Evolutionary conservation across 805 yeast species (phyloP).

Genomic region (Wickerhamomyces alni): DNA sequence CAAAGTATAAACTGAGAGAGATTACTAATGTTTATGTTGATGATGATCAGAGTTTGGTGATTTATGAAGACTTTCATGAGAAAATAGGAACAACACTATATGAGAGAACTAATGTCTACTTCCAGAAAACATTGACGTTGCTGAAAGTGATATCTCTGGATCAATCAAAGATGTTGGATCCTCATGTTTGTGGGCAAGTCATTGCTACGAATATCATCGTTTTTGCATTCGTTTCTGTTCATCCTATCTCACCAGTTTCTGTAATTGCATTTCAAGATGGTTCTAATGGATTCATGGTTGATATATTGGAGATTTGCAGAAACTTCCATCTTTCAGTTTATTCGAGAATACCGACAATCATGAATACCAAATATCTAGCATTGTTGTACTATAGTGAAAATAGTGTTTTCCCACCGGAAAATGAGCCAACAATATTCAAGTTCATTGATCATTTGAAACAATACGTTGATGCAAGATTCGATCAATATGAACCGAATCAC

Average conservation of each 20-base stretch:
- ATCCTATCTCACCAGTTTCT: slow-evolving; percentile 14
- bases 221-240: slow-evolving; percentile 15
- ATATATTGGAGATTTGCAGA: slow-evolving; percentile 12
- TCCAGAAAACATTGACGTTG: slow-evolving; percentile 8
- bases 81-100: slow-evolving; percentile 6
- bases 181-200: slow-evolving; percentile 10
- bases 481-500: background rate
- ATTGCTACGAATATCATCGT: slow-evolving; percentile 14
- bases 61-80: slow-evolving; percentile 7
- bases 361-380: slow-evolving; percentile 9
- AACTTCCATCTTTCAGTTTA: slow-evolving; percentile 6
- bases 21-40: slow-evolving; percentile 11
- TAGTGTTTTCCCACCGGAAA: slow-evolving; percentile 5
- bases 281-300: slow-evolving; percentile 6
- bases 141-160: slow-evolving; percentile 1
- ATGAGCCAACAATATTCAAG: slow-evolving; percentile 6
- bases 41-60: slow-evolving; percentile 9
- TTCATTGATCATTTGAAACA: slow-evolving; percentile 11
- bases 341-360: slow-evolving; percentile 3
- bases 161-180: background rate
- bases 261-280: slow-evolving; percentile 8
- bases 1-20: slow-evolving; percentile 11
- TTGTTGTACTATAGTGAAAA: slow-evolving; percentile 11
- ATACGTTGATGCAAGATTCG: slow-evolving; percentile 8
- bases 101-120: slow-evolving; percentile 11